Base-by-base conservation (phyloP, 352 stramenopile genomes). In the Phytophthora litchii region DNA sequence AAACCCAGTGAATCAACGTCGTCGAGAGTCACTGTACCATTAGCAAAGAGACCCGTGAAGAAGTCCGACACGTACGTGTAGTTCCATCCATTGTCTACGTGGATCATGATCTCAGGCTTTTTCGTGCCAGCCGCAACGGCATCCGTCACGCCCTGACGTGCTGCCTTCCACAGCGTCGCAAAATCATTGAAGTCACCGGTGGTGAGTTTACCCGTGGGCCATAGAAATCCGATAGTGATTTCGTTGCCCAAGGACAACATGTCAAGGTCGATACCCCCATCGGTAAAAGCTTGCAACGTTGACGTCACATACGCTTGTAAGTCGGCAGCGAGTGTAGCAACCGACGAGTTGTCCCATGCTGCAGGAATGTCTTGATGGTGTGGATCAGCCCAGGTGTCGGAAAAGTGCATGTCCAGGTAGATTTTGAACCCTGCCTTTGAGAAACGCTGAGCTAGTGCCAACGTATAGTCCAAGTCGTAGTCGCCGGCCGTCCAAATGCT, bases 351-450 rank as follows among this genome's bases (percentile, higher is more conserved):
- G 16, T 70, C 63, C 56, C 61, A 75, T 5, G 62, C 48, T 8
- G 61, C 48, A 32, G 67, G 67, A 25, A 69, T 59, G 17, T 47
- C 55, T 44, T 75, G 67, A 14, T 69, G 45, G 16, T 64, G 58
- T 9, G 61, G 55, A 21, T 75, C 67, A 0, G 67, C 66, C 66
- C 66, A 74, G 0, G 66, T 74, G 37, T 74, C 66, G 5, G 66
- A 74, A 52, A 74, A 74, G 37, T 74, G 66, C 66, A 74, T 74
- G 37, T 74, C 66, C n/a, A 74, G 47, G 55, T 74, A 74, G 38
- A 74, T 74, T 27, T 60, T 67, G 47, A 71, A 74, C 0, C 66
- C 66, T 3, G 66, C 66, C 14, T 60, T 74, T 5, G 38, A 53
- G 60, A 70, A 70, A 6, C 64, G 65, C 12, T 70, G 29, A 6